These are phyloP conservation scores for Tothia fuscella DNA, from an alignment of 2,329 filamentous ascomycete genomes.

Conservation along the genomic window DNA sequence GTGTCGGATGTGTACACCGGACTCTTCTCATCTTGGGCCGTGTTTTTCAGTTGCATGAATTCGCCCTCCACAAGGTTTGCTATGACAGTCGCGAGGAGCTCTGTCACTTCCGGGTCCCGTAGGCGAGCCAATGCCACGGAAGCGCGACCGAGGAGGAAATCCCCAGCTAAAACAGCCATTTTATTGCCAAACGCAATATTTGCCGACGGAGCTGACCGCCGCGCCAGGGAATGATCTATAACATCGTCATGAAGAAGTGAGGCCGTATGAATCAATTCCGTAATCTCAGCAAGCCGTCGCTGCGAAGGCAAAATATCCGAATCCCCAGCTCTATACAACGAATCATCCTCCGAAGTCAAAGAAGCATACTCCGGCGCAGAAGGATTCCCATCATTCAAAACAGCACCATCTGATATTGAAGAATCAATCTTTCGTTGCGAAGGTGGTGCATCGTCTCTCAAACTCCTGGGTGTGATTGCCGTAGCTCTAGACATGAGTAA, in stretches of 20 bases:
- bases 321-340: slow-evolving; percentile 33
- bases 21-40: slow-evolving; percentile 71
- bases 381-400: slow-evolving; percentile 76
- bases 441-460: slow-evolving; percentile 28
- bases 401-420: slow-evolving; percentile 45
- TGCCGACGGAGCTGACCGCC: slow-evolving; percentile 73
- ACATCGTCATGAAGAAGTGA: slow-evolving; percentile 97
- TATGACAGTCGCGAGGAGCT: slow-evolving; percentile 90
- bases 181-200: slow-evolving; percentile 98
- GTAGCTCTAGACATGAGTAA: slow-evolving; percentile 94
- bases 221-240: slow-evolving; percentile 80
- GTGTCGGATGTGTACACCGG: slow-evolving; percentile 82
- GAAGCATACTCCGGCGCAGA: slow-evolving; percentile 40
- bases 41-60: slow-evolving; percentile 99
- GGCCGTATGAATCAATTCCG: slow-evolving; percentile 92
- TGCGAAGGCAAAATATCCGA: slow-evolving; percentile 77
- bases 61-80: slow-evolving; percentile 96
- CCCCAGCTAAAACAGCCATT: slow-evolving; percentile 96
- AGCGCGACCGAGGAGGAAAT: slow-evolving; percentile 84
- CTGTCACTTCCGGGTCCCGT: slow-evolving; percentile 85
- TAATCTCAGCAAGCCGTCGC: slow-evolving; percentile 85
- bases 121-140: slow-evolving; percentile 87
- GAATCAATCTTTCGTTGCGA: slow-evolving; percentile 38
- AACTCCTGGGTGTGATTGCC: slow-evolving; percentile 53
- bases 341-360: slow-evolving; percentile 33